Conservation (phyloP, 1,284 basidiomycete species). For the Athelia sp. region DNA sequence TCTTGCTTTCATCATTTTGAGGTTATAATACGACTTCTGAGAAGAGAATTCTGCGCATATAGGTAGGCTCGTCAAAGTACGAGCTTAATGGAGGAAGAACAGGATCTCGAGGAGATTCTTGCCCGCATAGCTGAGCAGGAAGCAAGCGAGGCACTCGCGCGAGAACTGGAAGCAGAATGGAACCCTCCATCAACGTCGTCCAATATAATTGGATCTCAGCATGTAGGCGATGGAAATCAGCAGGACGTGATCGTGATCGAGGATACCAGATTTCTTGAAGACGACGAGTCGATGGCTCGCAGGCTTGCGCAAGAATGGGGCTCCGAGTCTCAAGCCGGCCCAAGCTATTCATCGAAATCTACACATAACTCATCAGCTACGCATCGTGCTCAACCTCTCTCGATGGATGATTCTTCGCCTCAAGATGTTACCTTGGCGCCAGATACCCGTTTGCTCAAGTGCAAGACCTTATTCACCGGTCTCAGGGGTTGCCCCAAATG, state of each 20-base stretch:
- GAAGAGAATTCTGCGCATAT: too few relatives aligned
- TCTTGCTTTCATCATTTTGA: too few relatives aligned
- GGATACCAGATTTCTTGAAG: constrained; percentile 19
- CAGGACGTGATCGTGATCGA: constrained; percentile 12
- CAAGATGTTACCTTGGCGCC: constrained; percentile 16
- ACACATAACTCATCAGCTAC: too few relatives aligned
- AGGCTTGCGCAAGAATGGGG: constrained; percentile 34
- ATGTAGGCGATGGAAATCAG: not conserved
- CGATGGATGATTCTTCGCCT: not conserved
- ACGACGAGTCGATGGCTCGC: constrained; percentile 33
- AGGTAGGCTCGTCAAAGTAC: too few relatives aligned
- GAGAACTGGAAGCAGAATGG: constrained; percentile 27
- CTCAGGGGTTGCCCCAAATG: constrained; percentile 33
- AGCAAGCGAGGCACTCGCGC: constrained; percentile 36
- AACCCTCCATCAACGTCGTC: constrained; percentile 9
- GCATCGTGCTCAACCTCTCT: not conserved
- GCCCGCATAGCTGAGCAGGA: constrained; percentile 37
- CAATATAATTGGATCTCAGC: constrained; percentile 5
- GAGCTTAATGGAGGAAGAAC: constrained; percentile 23
- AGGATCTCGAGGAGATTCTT: constrained; percentile 33
- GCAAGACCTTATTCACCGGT: constrained; percentile 27
- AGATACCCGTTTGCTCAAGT: constrained; percentile 23
- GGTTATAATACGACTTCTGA: too few relatives aligned
- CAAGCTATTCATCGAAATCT: not conserved
- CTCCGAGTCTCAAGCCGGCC: constrained; percentile 10